Base-by-base conservation (phyloP, 2,329 filamentous ascomycete species). In the Zasmidium cellare region DNA sequence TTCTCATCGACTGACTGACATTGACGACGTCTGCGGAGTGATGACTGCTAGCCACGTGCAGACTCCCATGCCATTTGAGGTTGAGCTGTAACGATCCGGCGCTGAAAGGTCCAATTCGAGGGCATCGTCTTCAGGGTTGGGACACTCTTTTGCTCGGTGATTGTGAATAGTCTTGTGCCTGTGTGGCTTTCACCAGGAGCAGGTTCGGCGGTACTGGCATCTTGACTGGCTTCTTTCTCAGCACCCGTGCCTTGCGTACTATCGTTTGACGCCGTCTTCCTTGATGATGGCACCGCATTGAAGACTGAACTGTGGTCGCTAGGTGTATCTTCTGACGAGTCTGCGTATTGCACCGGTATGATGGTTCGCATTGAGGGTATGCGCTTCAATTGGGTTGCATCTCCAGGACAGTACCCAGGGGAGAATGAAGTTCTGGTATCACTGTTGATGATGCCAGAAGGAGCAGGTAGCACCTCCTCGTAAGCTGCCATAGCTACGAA, bases 61-160 rank as follows among this genome's bases (percentile, higher is more conserved):
- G 35, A 41, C 16, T 41, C 35, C 16, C 11, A 22, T 9, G 18
- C 67, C 59, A 41, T 66, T 60, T 44, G 41, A 19, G 58, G 52
- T 28, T 58, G 62, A 12, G 68, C 25, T 48, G 59, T 68, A 31
- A 62, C 44, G 20, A 61, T 55, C 5, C 60, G 59, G 18, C 60
- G 54, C 44, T 62, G 61, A 7, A 62, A 66, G 1, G 69, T 66
- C 25, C 51, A 52, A 9, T 61, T 60, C 3, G 74, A 74, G 11
- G 63, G 63, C 45, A 67, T 60, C 9, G 75, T 74, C 46, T 70
- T 69, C 22, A 79, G 67, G 9, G 76, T 77, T 12, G 73, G 74
- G 46, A 71, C 67, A 14, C 77, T 79, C 58, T 67, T 69, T 51
- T 74, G 75, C 64, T 79, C 77, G 41, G 74, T 64, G 57, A 80